Base-by-base conservation (phyloP, 2,329 filamentous ascomycete species). In the Clonostachys sp. region DNA sequence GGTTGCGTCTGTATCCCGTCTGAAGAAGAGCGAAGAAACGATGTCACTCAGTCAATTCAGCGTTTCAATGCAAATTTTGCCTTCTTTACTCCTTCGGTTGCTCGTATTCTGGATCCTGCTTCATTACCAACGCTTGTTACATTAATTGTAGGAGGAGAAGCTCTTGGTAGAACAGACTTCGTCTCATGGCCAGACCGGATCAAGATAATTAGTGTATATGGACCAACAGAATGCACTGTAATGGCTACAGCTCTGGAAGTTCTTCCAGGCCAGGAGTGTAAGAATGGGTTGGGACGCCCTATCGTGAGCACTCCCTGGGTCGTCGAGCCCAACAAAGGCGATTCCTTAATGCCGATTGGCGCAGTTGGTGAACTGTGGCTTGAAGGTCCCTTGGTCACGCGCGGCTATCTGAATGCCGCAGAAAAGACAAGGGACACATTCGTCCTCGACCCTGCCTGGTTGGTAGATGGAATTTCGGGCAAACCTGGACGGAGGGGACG, bases 351-450 rank as follows among this genome's bases (percentile, higher is more conserved):
- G 6, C 72, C 75, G 0, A 59, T 77, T 1, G 76, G 76, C 0
- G 63, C 67, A 3, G 66, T 78, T 1, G 77, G 77, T 5, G 77
- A 80, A 56, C 61, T 80, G 14, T 60, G 78, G 4, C 62, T 82
- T 13, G 76, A 78, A 51, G 78, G 79, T 0, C 80, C 80, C 2
- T 73, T 79, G n/a, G 77, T 86, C 3, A 81, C 79, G 12, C 67
- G 77, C 33, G 81, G 81, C 20, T 86, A 86, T 50, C 63, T 84
- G 17, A 75, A 77, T 44, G 77, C 84, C 46, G 66, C 70, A 0
- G 70, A 72, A 38, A 83, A 81, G 61, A 86, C 83, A 0, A 69
- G 68, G 3, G 72, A 72, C 18, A 72, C 72, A 1, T 87, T 86
- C 50, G 74, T 86, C 41, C 62, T 69, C 10, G 68, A 80, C 46